A percentile compares a stretch with the other conserved stretches of the same genome.
Evolutionary conservation across 225 moss, liverwort and hornwort genomes (phyloP).

Genomic region (Anthoceros angustus): DNA sequence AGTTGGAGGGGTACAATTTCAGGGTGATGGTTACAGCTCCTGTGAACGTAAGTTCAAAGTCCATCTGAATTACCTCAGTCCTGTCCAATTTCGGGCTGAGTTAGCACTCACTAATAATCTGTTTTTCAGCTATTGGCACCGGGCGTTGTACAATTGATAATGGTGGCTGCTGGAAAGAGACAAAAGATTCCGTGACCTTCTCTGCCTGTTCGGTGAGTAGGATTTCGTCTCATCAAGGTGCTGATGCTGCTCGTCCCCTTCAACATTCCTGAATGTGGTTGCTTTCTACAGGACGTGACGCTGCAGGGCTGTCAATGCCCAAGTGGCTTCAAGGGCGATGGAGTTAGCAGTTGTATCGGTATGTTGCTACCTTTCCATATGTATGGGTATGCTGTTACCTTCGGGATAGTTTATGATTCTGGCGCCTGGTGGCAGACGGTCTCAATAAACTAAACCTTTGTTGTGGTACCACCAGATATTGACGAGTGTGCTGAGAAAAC

Average conservation of each 20-base stretch:
- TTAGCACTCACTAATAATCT: not conserved
- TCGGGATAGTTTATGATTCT: no score
- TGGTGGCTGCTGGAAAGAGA: constrained; percentile 71
- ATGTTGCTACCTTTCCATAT: not conserved
- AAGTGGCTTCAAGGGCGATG: constrained; percentile 52
- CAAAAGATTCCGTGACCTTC: constrained; percentile 9
- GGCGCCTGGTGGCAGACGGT: no score
- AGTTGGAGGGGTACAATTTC: constrained; percentile 69
- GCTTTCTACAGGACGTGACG: constrained; percentile 10
- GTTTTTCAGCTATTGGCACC: constrained; percentile 36
- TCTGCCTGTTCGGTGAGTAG: constrained; percentile 46
- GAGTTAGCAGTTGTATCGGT: constrained; percentile 31
- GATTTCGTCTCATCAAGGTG: not conserved
- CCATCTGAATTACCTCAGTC: no score
- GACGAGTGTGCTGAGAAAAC: constrained; percentile 47
- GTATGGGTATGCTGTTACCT: no score
- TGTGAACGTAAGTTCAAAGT: constrained; percentile 33
- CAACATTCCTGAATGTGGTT: not conserved
- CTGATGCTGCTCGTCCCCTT: not conserved
- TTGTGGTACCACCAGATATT: constrained; percentile 21
- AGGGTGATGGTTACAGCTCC: constrained; percentile 68
- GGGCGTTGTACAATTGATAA: constrained; percentile 78
- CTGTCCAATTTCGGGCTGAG: no score
- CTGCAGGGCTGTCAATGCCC: constrained; percentile 61
- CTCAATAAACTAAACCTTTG: no score